Conservation (phyloP, 2,329 filamentous ascomycete genomes). For the Microsporum audouinii region DNA sequence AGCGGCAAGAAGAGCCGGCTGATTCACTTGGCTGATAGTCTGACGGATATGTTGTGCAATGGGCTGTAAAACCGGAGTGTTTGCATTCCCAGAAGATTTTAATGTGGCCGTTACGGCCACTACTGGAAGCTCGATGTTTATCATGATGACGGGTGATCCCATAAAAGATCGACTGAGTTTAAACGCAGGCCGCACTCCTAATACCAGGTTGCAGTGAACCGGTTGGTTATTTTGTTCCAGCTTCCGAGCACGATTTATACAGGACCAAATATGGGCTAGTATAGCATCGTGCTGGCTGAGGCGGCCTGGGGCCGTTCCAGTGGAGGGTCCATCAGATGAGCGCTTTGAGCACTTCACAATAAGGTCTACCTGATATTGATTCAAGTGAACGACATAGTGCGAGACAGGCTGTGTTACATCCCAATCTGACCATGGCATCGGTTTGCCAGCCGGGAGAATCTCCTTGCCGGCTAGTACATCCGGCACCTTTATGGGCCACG, state of each 20-base stretch:
- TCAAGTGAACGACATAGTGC: constrained; percentile 30
- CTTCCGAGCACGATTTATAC: constrained; percentile 31
- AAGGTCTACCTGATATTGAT: constrained; percentile 22
- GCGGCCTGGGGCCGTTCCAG: constrained; percentile 2
- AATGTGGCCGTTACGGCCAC: background rate
- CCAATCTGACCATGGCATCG: background rate
- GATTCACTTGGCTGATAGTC: background rate
- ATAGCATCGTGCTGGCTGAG: constrained; percentile 38
- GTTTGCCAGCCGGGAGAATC: background rate
- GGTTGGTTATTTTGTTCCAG: background rate
- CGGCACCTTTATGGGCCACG: background rate
- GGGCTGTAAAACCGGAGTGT: background rate
- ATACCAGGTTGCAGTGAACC: background rate
- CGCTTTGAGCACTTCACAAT: constrained; percentile 21
- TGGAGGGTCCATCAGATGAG: constrained; percentile 6
- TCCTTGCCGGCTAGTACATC: background rate
- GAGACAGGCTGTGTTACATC: constrained; percentile 14
- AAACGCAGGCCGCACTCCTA: background rate
- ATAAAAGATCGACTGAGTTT: background rate
- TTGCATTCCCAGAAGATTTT: background rate
- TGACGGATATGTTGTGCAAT: background rate
- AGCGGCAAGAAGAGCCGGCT: constrained; percentile 21
- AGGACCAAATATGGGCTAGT: constrained; percentile 38
- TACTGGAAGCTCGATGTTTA: background rate
- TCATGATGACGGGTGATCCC: background rate